These are phyloP conservation scores for Lecanicillium sp. DNA, from an alignment of 2,329 filamentous ascomycete genomes.

Conservation along the genomic window DNA sequence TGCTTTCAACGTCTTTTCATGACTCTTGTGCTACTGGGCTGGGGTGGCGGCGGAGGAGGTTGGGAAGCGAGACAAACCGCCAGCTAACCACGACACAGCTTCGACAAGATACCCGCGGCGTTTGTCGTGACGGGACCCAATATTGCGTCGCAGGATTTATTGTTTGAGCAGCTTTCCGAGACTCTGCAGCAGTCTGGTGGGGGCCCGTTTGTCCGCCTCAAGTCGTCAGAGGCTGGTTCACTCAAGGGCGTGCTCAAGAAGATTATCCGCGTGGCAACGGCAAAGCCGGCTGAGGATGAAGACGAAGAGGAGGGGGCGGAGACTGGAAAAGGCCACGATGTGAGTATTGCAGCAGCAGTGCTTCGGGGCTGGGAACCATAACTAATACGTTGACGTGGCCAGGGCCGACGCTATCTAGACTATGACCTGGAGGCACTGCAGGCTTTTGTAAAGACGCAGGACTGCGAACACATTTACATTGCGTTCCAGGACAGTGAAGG, in stretches of 20 bases:
- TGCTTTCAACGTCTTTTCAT: too few relatives aligned
- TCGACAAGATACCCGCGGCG: constrained; percentile 54
- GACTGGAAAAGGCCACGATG: constrained; percentile 37
- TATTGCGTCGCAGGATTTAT: constrained; percentile 63
- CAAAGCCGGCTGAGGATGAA: constrained; percentile 37
- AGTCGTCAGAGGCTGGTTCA: constrained; percentile 65
- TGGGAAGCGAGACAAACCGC: background rate
- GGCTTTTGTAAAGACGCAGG: constrained; percentile 46
- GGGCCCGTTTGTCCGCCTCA: constrained; percentile 57
- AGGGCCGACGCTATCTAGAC: constrained; percentile 61
- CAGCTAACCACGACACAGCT: constrained; percentile 18
- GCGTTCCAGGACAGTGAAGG: constrained; percentile 77
- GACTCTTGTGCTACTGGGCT: too few relatives aligned
- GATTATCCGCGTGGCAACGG: constrained; percentile 60
- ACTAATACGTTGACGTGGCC: constrained; percentile 15
- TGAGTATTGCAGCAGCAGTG: constrained; percentile 21
- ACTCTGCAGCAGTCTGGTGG: constrained; percentile 37
- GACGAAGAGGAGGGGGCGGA: constrained; percentile 52
- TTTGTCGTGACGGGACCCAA: constrained; percentile 74
- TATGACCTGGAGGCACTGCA: constrained; percentile 71
- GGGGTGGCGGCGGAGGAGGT: background rate
- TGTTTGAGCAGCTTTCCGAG: constrained; percentile 64
- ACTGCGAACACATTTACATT: constrained; percentile 55
- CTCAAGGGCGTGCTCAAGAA: constrained; percentile 66
- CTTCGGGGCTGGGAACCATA: background rate